These are phyloP conservation scores for Circinella minor DNA, from an alignment of 371 early-diverging fungal genomes.

Conservation along the genomic window DNA sequence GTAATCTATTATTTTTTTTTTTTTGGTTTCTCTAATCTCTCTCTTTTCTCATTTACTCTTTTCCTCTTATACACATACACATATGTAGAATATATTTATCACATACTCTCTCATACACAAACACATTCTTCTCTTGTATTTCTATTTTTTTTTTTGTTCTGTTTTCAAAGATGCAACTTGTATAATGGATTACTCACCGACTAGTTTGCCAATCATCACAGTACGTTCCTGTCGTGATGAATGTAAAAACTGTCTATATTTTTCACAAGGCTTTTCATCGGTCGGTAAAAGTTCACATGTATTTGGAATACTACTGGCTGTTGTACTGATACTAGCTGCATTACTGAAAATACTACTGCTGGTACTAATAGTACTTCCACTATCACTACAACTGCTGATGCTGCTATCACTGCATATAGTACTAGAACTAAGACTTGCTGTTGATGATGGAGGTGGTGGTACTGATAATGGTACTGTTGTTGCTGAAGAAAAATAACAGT, in stretches of 20 bases:
- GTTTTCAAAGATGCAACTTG: no score
- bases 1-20: no score
- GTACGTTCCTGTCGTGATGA: conserved; percentile 31
- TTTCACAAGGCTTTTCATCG: conserved; percentile 24
- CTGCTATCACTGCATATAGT: no score
- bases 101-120: no score
- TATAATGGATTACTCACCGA: conserved; percentile 22
- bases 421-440: no score
- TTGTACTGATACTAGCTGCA: neutral
- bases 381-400: neutral
- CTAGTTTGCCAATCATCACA: conserved; percentile 36
- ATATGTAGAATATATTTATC: no score
- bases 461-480: conserved; percentile 17
- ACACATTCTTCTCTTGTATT: neutral
- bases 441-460: conserved; percentile 1
- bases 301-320: neutral
- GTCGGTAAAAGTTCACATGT: conserved; percentile 1
- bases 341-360: neutral
- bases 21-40: no score
- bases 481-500: neutral
- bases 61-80: no score
- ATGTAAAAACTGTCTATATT: conserved; percentile 25
- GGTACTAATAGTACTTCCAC: neutral
- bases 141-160: neutral
- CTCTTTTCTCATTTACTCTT: no score